Evolutionary conservation across 768 basidiomycete species (phyloP).

Genomic region (Suillus weaverae): DNA sequence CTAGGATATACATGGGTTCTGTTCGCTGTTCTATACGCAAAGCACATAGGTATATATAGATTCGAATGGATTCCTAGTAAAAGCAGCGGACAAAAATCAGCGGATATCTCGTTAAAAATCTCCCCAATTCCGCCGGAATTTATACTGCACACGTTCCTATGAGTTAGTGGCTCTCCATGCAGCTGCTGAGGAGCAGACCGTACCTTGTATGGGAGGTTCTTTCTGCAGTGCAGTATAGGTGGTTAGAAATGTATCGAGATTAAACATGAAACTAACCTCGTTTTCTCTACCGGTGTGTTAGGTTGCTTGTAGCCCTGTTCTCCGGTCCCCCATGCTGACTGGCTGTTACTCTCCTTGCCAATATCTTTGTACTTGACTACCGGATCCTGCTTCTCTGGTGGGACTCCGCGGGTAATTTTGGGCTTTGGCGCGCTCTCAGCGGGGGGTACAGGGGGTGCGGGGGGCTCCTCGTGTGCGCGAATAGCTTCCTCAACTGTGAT

Average conservation of each 20-base stretch:
- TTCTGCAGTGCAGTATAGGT: conserved; percentile 39
- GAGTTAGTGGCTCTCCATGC: conserved; percentile 43
- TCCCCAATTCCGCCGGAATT: conserved; percentile 86
- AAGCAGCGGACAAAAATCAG: conserved; percentile 14
- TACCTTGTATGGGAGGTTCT: conserved; percentile 90
- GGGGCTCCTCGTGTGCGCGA: conserved; percentile 47
- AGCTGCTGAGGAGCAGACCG: conserved; percentile 13
- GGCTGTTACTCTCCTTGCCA: conserved; percentile 47
- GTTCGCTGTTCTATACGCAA: conserved; percentile 13
- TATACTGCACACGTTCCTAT: conserved; percentile 76
- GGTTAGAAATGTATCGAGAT: conserved; percentile 4
- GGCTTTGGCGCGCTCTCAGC: conserved; percentile 37
- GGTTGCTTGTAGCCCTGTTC: conserved; percentile 71
- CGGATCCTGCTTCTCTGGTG: conserved; percentile 74
- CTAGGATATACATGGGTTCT: conserved; percentile 13
- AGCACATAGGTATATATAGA: conserved; percentile 29
- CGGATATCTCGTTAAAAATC: conserved; percentile 57
- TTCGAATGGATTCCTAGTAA: conserved; percentile 20
- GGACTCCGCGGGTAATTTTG: conserved; percentile 54
- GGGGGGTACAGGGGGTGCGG: conserved; percentile 17
- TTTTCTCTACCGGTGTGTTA: conserved; percentile 69
- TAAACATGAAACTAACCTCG: conserved; percentile 52
- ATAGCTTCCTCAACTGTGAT: conserved; percentile 73
- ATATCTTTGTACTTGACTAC: conserved; percentile 58
- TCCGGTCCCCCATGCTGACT: conserved; percentile 73